These are phyloP conservation scores for Sisymbrium irio DNA, from an alignment of 345 rosid genomes.

Conservation along the genomic window DNA sequence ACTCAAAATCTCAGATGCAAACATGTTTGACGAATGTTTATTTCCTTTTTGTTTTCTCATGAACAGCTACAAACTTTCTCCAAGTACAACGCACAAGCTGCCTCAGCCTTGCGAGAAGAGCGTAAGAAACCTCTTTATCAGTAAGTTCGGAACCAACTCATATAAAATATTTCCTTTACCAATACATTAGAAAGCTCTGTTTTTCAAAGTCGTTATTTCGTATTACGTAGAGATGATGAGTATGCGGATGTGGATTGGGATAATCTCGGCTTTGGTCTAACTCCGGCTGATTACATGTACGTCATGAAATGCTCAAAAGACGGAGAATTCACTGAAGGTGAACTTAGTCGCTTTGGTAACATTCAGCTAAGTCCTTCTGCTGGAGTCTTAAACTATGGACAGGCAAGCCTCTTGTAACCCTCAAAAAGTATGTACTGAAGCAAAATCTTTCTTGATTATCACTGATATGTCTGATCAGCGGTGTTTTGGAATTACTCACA, in stretches of 20 bases:
- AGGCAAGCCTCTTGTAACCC: conserved; percentile 32
- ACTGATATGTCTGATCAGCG: not conserved
- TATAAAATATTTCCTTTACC: not conserved
- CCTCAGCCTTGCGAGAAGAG: conserved; percentile 33
- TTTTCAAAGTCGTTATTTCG: not conserved
- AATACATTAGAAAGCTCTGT: not conserved
- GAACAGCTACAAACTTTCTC: conserved; percentile 28
- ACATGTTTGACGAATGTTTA: not conserved
- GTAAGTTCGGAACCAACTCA: conserved; percentile 23
- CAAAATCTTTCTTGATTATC: not conserved
- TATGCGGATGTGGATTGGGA: conserved; percentile 83
- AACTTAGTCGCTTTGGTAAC: conserved; percentile 41
- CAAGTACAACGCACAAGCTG: conserved; percentile 37
- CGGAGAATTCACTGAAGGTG: conserved; percentile 32
- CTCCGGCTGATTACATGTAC: conserved; percentile 77
- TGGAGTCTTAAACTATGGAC: conserved; percentile 61
- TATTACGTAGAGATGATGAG: conserved; percentile 43
- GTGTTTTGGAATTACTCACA: conserved; percentile 17
- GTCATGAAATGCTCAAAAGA: conserved; percentile 52
- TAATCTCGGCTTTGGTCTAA: conserved; percentile 66
- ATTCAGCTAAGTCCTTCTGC: conserved; percentile 52
- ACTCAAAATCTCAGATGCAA: conserved; percentile 17
- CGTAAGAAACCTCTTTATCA: conserved; percentile 8
- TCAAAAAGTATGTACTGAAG: not conserved
- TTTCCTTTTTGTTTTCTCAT: not conserved